Evolutionary conservation across 2,329 filamentous ascomycete genomes (phyloP).

Genomic region (Septoria petroselini): DNA sequence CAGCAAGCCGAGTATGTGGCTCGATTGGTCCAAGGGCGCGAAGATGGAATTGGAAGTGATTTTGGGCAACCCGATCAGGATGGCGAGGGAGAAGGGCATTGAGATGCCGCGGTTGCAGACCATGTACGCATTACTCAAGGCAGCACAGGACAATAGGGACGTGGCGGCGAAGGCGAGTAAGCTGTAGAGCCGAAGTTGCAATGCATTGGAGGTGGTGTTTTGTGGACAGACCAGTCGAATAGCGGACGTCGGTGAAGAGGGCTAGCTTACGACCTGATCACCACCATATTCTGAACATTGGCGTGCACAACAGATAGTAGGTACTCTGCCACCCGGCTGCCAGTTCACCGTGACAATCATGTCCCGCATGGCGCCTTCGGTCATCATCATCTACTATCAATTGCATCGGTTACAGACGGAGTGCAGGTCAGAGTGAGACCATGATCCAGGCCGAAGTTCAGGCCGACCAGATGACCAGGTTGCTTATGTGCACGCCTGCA

Average conservation of each 20-base stretch:
- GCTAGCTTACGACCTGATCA: too few species aligned
- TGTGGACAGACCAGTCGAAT: not conserved
- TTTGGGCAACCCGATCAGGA: conserved; percentile 65
- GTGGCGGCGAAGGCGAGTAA: conserved; percentile 31
- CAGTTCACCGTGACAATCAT: too few species aligned
- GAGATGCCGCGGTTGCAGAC: conserved; percentile 66
- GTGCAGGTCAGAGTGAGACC: conserved; percentile 11
- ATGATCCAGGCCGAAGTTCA: conserved; percentile 10
- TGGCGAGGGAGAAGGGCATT: conserved; percentile 60
- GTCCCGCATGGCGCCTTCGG: too few species aligned
- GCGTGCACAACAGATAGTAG: too few species aligned
- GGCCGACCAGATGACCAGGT: conserved; percentile 7
- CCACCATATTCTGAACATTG: too few species aligned
- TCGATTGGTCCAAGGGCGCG: conserved; percentile 66
- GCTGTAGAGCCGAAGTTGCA: conserved; percentile 6
- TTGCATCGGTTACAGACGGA: not conserved
- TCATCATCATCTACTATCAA: too few species aligned
- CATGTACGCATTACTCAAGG: conserved; percentile 63
- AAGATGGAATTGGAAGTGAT: conserved; percentile 71
- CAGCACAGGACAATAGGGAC: conserved; percentile 57
- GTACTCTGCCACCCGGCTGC: too few species aligned
- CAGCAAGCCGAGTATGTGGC: conserved; percentile 61
- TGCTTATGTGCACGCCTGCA: conserved; percentile 6
- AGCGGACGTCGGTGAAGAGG: too few species aligned
- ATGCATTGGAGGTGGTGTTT: not conserved